phyloP scores from a whole-genome alignment of 345 rosid genomes.

The Carallia pectinifolia region DNA sequence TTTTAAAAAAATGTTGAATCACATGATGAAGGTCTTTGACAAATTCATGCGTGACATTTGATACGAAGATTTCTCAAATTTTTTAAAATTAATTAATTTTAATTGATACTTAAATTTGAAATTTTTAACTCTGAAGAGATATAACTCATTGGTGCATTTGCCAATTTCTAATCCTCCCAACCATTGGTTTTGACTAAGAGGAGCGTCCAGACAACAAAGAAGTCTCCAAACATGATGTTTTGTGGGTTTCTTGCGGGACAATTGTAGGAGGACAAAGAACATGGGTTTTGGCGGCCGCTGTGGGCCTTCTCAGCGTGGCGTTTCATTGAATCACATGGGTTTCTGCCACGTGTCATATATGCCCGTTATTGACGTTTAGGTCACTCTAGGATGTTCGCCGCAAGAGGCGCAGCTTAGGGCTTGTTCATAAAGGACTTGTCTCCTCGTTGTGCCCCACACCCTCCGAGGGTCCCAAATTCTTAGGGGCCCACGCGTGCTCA shows the following conservation, averaged over 20 bases:
- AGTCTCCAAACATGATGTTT: neutral
- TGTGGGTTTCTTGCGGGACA: neutral
- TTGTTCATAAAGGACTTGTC: constrained; percentile 33
- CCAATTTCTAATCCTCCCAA: neutral
- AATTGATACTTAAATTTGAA: too few species aligned
- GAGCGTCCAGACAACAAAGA: neutral
- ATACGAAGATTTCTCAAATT: neutral
- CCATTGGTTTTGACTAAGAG: too few species aligned
- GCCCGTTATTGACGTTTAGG: constrained; percentile 44
- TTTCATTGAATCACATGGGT: constrained; percentile 33
- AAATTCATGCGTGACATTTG: too few species aligned
- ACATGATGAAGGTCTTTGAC: too few species aligned
- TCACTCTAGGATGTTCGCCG: constrained; percentile 27
- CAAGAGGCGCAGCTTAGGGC: constrained; percentile 18
- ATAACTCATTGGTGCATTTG: too few species aligned
- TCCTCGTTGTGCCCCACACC: constrained; percentile 3
- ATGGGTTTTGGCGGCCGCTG: constrained; percentile 9
- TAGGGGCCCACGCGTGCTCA: constrained; percentile 14
- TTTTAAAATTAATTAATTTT: too few species aligned
- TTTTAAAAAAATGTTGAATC: too few species aligned
- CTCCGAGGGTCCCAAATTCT: neutral
- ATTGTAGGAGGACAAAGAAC: neutral
- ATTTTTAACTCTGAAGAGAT: too few species aligned
- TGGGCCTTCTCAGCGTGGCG: constrained; percentile 20
- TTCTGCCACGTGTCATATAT: constrained; percentile 19